Evolutionary conservation across 2,329 filamentous ascomycete genomes (phyloP), one percentile per base, ranked within the genome.

Genomic region (Cytospora paraplurivora): DNA sequence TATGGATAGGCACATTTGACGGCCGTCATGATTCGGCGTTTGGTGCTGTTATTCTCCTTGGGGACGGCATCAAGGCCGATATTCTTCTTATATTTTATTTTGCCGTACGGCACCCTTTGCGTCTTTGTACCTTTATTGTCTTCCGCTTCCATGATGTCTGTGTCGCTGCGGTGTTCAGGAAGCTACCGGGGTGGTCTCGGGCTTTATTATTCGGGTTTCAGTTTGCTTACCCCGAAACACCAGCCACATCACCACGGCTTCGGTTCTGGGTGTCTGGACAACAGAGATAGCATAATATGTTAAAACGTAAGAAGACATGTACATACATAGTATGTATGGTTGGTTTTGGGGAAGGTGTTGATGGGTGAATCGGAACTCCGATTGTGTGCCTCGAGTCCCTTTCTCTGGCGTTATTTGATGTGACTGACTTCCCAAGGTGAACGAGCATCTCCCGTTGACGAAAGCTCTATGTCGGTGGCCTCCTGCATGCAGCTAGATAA

Each of bases 1-100:
- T 19, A 21, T 6, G 21, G 44, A 50, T 34, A 34, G 50, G 53
- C 56, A 44, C 47, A 53, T 38, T 55, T 54, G 38, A 63, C 21
- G 57, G 62, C 59, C 61, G 49, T 63, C 61, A 66, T 54, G 64
- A 63, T 54, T 44, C 34, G 62, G 62, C 59, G 62, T 66, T 64
- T 37, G 51, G 52, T 33, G 32, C 33, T 21, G 35, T 51, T 54
- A 50, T 52, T 47, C 61, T 59, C 47, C 37, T n/a, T 50, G 27
- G 47, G 49, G 50, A 56, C 35, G 44, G 55, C 55, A 64, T 52
- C 38, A 34, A 59, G 51, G 64, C 33, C 62, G 62, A 59, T 66
- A 66, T 63, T 64, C 50, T 61, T 51, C 27, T 21, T 53, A 37
- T 49, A 34, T 35, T 49, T 12, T 44, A 37, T 55, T 52, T 17